These are phyloP conservation scores for Solanum boliviense DNA, from an alignment of 257 asterid genomes.

Conservation along the genomic window DNA sequence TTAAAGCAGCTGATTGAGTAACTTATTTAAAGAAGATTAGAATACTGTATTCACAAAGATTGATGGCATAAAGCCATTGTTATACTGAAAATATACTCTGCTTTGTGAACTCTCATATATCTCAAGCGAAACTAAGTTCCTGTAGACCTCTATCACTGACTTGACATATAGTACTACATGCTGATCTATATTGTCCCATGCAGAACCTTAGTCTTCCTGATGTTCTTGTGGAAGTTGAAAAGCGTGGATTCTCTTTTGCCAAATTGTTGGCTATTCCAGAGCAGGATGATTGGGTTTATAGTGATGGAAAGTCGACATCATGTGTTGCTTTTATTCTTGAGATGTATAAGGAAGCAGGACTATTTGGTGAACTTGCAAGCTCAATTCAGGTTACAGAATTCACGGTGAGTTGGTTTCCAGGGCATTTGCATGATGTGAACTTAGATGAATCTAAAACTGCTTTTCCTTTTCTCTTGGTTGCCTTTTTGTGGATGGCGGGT, in stretches of 20 bases:
- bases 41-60: neutral
- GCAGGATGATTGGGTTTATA: slow-evolving; percentile 77
- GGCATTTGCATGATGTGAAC: neutral
- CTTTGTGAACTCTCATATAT: neutral
- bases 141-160: neutral
- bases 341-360: slow-evolving; percentile 78
- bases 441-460: neutral
- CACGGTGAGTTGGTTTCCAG: slow-evolving; percentile 44
- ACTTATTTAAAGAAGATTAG: neutral
- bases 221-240: slow-evolving; percentile 78
- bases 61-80: neutral
- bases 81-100: neutral
- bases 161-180: neutral
- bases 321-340: slow-evolving; percentile 88
- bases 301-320: slow-evolving; percentile 79
- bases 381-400: slow-evolving; percentile 90
- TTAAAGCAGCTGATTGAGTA: neutral
- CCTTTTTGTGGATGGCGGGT: neutral
- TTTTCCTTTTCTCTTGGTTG: neutral
- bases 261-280: slow-evolving; percentile 73
- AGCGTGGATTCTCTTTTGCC: slow-evolving; percentile 75
- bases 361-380: slow-evolving; percentile 61
- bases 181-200: neutral
- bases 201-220: slow-evolving; percentile 74
- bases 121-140: neutral